These are phyloP conservation scores for Mycena albidolilacea DNA, from an alignment of 768 basidiomycete genomes.

Conservation along the genomic window DNA sequence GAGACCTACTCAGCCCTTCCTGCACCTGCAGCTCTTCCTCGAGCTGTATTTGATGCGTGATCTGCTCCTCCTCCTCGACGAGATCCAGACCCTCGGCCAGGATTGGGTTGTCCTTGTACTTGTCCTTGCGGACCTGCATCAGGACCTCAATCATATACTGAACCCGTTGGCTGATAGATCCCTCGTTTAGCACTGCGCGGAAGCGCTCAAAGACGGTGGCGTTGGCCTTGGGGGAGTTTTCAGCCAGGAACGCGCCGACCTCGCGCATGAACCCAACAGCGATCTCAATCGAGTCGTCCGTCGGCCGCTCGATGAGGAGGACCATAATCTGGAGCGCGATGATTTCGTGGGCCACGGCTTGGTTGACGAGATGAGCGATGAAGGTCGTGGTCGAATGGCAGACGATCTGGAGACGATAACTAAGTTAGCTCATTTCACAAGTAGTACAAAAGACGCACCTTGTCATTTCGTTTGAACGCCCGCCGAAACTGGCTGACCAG, in stretches of 20 bases:
- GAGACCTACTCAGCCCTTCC: conserved; percentile 89
- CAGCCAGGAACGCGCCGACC: conserved; percentile 94
- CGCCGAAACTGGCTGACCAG: conserved; percentile 96
- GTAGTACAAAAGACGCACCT: conserved; percentile 66
- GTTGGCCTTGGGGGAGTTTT: conserved; percentile 95
- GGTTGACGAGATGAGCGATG: conserved; percentile 92
- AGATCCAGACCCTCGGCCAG: conserved; percentile 95
- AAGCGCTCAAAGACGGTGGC: conserved; percentile 97
- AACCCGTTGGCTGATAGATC: conserved; percentile 93
- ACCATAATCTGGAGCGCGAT: conserved; percentile 96
- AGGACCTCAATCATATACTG: conserved; percentile 99
- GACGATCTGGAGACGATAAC: conserved; percentile 71
- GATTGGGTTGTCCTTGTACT: conserved; percentile 98
- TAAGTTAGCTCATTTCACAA: background rate
- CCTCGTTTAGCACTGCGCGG: conserved; percentile 96
- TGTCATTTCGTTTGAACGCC: conserved; percentile 97
- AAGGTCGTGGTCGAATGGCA: conserved; percentile 96
- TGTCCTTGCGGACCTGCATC: conserved; percentile 99
- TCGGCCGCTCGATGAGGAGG: conserved; percentile 94
- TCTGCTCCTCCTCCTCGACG: conserved; percentile 98
- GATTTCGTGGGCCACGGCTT: conserved; percentile 93
- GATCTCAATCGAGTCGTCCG: conserved; percentile 98
- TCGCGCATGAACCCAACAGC: conserved; percentile 98
- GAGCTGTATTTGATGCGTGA: conserved; percentile 92
- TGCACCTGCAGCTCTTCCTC: conserved; percentile 96